Evolutionary conservation across 108 stramenopile genomes (phyloP).

Genomic region (Schizochytrium sp.): DNA sequence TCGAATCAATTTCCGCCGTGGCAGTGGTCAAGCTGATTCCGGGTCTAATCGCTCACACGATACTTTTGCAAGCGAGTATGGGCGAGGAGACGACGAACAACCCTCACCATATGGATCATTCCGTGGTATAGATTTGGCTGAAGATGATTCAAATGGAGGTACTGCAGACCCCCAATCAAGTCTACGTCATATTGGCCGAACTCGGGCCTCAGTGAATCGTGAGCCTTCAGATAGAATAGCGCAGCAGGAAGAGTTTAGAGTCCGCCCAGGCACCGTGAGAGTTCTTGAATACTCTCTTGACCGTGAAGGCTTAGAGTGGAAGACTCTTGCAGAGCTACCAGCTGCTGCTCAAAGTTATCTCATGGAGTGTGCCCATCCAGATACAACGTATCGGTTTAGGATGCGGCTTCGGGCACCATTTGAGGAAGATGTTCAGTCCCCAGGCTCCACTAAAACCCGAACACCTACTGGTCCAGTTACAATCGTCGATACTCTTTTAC

Average conservation of each 20-base stretch:
- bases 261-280: background rate
- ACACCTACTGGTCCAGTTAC: background rate
- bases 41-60: background rate
- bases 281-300: background rate
- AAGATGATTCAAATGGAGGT: background rate
- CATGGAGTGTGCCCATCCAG: constrained; percentile 16
- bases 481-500: constrained; percentile 4
- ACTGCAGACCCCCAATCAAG: background rate
- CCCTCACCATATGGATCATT: background rate
- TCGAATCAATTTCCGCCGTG: background rate
- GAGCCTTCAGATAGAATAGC: background rate
- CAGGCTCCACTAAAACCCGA: background rate
- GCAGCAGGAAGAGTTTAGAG: background rate
- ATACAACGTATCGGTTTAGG: background rate
- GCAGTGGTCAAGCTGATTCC: background rate
- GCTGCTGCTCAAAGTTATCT: background rate
- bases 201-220: background rate
- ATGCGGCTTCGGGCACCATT: constrained; percentile 9
- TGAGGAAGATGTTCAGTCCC: background rate
- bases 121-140: background rate
- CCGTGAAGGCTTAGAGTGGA: background rate
- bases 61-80: background rate
- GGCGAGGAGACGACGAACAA: background rate
- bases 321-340: background rate
- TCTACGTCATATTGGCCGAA: background rate